These are phyloP conservation scores for Dactylellina parvicollis DNA, from an alignment of 2,329 filamentous ascomycete species.

Conservation along the genomic window DNA sequence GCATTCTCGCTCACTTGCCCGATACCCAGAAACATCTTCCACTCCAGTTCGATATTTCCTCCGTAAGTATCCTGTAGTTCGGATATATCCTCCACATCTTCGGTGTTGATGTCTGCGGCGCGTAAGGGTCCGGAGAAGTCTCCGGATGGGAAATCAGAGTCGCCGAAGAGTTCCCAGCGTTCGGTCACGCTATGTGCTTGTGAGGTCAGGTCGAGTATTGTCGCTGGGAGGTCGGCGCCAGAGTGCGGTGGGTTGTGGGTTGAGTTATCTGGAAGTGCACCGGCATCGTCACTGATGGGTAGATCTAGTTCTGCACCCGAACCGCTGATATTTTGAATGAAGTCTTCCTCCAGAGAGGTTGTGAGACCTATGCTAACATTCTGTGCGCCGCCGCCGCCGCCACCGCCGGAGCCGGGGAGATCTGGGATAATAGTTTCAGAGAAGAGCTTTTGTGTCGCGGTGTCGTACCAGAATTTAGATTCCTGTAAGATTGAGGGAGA, in stretches of 20 bases:
- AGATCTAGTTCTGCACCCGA: neutral
- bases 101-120: slow-evolving; percentile 21
- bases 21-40: slow-evolving; percentile 6
- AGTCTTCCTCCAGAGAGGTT: slow-evolving; percentile 27
- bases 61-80: slow-evolving; percentile 8
- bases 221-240: too few relatives aligned
- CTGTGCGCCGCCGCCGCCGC: too few relatives aligned
- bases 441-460: slow-evolving; percentile 2
- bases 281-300: too few relatives aligned
- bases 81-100: neutral
- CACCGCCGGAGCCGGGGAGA: neutral
- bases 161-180: slow-evolving; percentile 36
- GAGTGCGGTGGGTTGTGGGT: neutral
- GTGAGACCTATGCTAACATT: neutral
- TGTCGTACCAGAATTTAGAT: slow-evolving; percentile 41
- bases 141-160: neutral
- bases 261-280: neutral
- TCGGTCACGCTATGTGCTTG: neutral
- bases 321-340: neutral
- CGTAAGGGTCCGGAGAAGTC: slow-evolving; percentile 2
- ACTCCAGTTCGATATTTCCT: slow-evolving; percentile 12
- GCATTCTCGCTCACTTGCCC: neutral
- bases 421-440: slow-evolving; percentile 7
- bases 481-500: neutral
- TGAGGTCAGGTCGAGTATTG: slow-evolving; percentile 6